These are phyloP conservation scores for Lavandula angustifolia DNA, from an alignment of 257 asterid species.

Conservation along the genomic window DNA sequence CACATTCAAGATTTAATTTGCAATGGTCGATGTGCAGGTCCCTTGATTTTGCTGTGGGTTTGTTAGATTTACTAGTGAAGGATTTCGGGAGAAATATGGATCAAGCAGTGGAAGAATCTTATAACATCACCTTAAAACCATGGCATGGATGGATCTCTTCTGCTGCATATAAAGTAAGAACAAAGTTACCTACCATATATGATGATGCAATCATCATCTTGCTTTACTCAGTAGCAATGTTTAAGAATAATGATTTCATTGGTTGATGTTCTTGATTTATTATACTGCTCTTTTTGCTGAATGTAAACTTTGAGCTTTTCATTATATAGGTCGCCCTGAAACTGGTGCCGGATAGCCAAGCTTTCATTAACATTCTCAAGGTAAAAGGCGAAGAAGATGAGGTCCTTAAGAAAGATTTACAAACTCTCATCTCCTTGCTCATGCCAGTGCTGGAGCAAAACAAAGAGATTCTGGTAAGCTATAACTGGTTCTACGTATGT, in stretches of 20 bases:
- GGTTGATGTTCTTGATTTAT: not conserved
- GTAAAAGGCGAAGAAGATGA: conserved; percentile 52
- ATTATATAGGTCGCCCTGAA: conserved; percentile 65
- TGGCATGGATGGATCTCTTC: conserved; percentile 99
- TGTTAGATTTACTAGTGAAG: conserved; percentile 57
- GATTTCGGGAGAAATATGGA: conserved; percentile 67
- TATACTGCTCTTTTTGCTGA: not conserved
- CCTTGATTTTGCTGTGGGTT: conserved; percentile 57
- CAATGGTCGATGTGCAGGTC: conserved; percentile 50
- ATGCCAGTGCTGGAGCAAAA: conserved; percentile 55
- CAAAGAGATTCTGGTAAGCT: conserved; percentile 59
- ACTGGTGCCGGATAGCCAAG: conserved; percentile 62
- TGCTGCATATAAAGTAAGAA: conserved; percentile 65
- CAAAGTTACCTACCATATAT: not conserved
- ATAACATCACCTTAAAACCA: conserved; percentile 65
- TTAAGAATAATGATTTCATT: too few relatives aligned
- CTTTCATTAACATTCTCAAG: conserved; percentile 52
- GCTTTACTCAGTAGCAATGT: too few relatives aligned
- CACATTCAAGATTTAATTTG: not conserved
- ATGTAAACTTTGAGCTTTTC: not conserved
- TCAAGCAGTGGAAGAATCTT: conserved; percentile 76
- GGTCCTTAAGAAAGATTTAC: conserved; percentile 53
- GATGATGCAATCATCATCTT: too few relatives aligned
- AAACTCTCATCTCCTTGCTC: conserved; percentile 48
- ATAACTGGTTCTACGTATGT: not conserved